Evolutionary conservation across 805 yeast genomes (phyloP).

Genomic region (Hanseniaspora opuntiae): DNA sequence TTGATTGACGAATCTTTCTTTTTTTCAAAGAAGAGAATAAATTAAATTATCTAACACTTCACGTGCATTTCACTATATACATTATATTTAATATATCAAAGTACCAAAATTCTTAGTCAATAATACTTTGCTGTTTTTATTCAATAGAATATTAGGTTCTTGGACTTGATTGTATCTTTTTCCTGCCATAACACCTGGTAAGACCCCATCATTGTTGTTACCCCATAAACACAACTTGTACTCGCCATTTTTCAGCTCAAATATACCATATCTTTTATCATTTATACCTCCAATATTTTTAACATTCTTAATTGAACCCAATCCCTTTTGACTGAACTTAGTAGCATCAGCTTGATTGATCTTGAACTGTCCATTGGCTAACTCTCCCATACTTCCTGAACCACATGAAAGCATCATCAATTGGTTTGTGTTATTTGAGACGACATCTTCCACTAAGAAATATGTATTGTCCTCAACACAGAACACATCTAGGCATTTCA

Average conservation of each 20-base stretch:
- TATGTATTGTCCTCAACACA: slow-evolving; percentile 61
- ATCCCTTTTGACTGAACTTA: slow-evolving; percentile 18
- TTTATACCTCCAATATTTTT: slow-evolving; percentile 37
- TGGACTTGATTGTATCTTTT: slow-evolving; percentile 30
- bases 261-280: slow-evolving; percentile 32
- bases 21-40: background rate
- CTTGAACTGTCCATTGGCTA: slow-evolving; percentile 63
- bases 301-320: slow-evolving; percentile 25
- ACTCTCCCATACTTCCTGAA: slow-evolving; percentile 70
- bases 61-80: background rate
- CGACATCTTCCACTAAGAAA: slow-evolving; percentile 28
- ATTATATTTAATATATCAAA: background rate
- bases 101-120: slow-evolving; percentile 5
- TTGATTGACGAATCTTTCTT: background rate
- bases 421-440: slow-evolving; percentile 15
- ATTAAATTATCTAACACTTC: background rate
- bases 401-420: slow-evolving; percentile 52
- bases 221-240: slow-evolving; percentile 59
- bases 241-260: slow-evolving; percentile 48
- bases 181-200: slow-evolving; percentile 35
- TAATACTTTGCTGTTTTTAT: background rate
- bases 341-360: slow-evolving; percentile 63
- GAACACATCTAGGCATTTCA: slow-evolving; percentile 39
- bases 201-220: slow-evolving; percentile 35
- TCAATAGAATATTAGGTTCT: background rate